Conservation (phyloP, 768 basidiomycete genomes). For the Auriculariales sp. region DNA sequence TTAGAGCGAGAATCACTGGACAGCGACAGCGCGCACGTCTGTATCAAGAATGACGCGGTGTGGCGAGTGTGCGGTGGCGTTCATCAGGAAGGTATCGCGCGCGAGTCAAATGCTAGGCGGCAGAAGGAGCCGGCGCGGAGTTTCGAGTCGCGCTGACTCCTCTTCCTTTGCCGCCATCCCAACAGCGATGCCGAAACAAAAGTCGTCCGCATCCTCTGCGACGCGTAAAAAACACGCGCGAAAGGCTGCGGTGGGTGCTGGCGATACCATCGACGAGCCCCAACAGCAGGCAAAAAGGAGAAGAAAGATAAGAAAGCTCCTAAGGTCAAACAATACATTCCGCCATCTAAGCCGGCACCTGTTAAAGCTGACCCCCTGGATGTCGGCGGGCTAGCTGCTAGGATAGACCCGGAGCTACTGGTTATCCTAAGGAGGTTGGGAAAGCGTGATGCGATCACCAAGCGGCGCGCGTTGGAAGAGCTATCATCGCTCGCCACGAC, state of each 20-base stretch:
- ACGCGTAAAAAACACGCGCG: slow-evolving; percentile 91
- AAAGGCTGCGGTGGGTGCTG: slow-evolving; percentile 34
- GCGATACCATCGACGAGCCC: slow-evolving; percentile 17
- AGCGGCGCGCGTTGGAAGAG: slow-evolving; percentile 75
- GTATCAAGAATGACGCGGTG: too few relatives aligned
- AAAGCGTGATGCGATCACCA: slow-evolving; percentile 85
- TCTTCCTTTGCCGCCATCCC: too few relatives aligned
- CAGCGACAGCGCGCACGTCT: too few relatives aligned
- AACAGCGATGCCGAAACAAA: slow-evolving; percentile 36
- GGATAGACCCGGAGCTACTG: slow-evolving; percentile 66
- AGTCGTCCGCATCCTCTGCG: slow-evolving; percentile 69
- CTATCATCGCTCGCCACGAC: slow-evolving; percentile 19
- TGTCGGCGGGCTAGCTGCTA: slow-evolving; percentile 58
- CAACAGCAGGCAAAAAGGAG: slow-evolving; percentile 33
- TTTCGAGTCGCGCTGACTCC: too few relatives aligned
- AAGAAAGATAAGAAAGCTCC: slow-evolving; percentile 44
- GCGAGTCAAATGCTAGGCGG: too few relatives aligned
- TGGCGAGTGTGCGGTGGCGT: too few relatives aligned
- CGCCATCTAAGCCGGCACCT: slow-evolving; percentile 62
- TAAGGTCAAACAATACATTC: slow-evolving; percentile 73
- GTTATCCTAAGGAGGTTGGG: slow-evolving; percentile 66
- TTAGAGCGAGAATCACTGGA: too few relatives aligned
- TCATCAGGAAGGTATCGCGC: too few relatives aligned
- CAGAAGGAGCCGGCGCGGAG: too few relatives aligned
- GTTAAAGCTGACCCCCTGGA: slow-evolving; percentile 77